A percentile compares a stretch with the other conserved stretches of the same genome.
Conservation (phyloP, 805 yeast genomes). For the Zygosaccharomyces bailii region DNA sequence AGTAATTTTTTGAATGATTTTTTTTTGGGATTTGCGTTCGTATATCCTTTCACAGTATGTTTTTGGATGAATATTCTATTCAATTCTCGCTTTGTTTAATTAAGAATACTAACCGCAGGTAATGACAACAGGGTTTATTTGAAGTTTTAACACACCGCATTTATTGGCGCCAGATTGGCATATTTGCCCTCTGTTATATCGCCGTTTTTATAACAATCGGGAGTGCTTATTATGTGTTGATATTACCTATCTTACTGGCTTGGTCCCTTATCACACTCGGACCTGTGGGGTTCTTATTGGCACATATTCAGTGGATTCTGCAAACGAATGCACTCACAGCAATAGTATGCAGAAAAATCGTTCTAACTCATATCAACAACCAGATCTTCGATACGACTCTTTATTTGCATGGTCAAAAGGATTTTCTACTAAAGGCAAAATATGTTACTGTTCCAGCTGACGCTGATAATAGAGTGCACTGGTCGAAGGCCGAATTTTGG, state of each 20-base stretch:
- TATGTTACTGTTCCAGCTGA: conserved; percentile 8
- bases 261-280: conserved; percentile 31
- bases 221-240: conserved; percentile 22
- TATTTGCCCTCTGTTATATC: conserved; percentile 26
- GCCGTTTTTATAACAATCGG: conserved; percentile 25
- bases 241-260: conserved; percentile 29
- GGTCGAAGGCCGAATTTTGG: conserved; percentile 20
- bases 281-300: conserved; percentile 32
- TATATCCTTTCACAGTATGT: conserved; percentile 25
- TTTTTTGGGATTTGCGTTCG: conserved; percentile 15
- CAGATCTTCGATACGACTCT: conserved; percentile 26
- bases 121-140: conserved; percentile 24
- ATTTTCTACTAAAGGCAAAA: conserved; percentile 19
- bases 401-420: conserved; percentile 17
- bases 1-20: conserved; percentile 19
- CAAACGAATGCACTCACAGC: conserved; percentile 30
- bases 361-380: conserved; percentile 25
- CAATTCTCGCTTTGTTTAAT: conserved; percentile 2
- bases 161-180: conserved; percentile 31
- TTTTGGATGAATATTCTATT: conserved; percentile 1
- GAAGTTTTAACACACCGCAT: conserved; percentile 22
- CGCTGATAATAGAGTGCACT: neutral
- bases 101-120: conserved; percentile 3
- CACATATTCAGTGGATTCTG: conserved; percentile 32
- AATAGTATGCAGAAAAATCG: conserved; percentile 23